phyloP scores from a whole-genome alignment of 352 stramenopile species.

The Phytophthora capsici region DNA sequence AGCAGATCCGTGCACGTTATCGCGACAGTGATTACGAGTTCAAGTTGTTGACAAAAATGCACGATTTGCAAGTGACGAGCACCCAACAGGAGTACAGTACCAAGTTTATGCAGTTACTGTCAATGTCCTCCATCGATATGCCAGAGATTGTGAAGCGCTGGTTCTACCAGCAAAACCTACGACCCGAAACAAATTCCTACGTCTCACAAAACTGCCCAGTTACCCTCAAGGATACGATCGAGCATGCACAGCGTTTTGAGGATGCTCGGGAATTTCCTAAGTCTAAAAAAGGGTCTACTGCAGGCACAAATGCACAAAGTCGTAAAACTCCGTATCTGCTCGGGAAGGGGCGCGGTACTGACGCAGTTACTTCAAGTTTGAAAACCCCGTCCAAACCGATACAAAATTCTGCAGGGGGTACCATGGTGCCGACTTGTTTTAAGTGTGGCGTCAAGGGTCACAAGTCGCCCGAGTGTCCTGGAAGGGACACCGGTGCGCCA shows the following conservation, averaged over 20 bases:
- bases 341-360: too few species aligned
- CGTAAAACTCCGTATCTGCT: too few species aligned
- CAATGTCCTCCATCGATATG: not conserved
- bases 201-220: not conserved
- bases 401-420: too few species aligned
- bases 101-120: conserved; percentile 1
- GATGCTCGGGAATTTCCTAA: too few species aligned
- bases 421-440: not conserved
- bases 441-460: not conserved
- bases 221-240: not conserved
- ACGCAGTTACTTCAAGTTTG: too few species aligned
- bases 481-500: not conserved
- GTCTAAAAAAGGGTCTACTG: too few species aligned
- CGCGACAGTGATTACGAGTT: conserved; percentile 11
- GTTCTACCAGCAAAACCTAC: too few species aligned
- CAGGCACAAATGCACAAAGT: too few species aligned
- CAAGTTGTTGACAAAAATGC: conserved; percentile 2
- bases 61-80: not conserved
- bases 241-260: not conserved
- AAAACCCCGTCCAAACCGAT: too few species aligned
- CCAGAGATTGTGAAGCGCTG: conserved; percentile 6
- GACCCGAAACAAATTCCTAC: not conserved
- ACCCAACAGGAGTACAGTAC: conserved; percentile 4
- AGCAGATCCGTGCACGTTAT: not conserved
- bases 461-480: not conserved